Evolutionary conservation across 257 asterid genomes (phyloP), one percentile per base, ranked within the genome.

Genomic region (Thymus mandschuricus): DNA sequence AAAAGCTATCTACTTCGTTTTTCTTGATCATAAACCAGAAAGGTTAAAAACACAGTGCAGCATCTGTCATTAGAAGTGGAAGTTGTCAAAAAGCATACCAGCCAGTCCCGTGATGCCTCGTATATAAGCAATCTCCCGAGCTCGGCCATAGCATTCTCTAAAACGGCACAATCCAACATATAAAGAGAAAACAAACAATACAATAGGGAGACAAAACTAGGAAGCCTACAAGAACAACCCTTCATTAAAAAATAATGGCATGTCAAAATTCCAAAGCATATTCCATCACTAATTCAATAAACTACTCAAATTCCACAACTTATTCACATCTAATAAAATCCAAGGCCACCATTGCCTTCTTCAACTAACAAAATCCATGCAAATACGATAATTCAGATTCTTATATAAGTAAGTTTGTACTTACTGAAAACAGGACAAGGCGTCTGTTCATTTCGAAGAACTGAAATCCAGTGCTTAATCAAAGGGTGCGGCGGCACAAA

Each of bases 141-240:
- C 91, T 95, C 99, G 60, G 99, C 98, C 96, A 95, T 87, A 45
- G 99, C 98, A 82, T 76, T 89, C 77, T 75, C 99, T 95, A 65
- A 56, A 70, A 56, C 51, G 78, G 15, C 48, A 67, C 15, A 78
- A 59, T 49, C 9, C 10, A 57, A 60, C 28, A 68, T 44, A 63
- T 41, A 59, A 58, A 45, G 27, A 49, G 9, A 31, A n/a, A 28
- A 5, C 9, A 64, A 72, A 64, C 48, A 64, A 40, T 64, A 38
- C 8, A 28, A 38, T 21, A 21, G 34, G 12, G 12, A 43, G 51
- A 58, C 56, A 40, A 67, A 15, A 34, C 8, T 1, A 46, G 57
- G 58, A 71, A 66, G 29, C 46, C 28, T 40, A 60, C 50, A 52
- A 38, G 38, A 71, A 44, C 34, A 75, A 10, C 35, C 57, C 33